These are phyloP conservation scores for Gloeopeniophorella convolvens DNA, from an alignment of 768 basidiomycete species.

Conservation along the genomic window DNA sequence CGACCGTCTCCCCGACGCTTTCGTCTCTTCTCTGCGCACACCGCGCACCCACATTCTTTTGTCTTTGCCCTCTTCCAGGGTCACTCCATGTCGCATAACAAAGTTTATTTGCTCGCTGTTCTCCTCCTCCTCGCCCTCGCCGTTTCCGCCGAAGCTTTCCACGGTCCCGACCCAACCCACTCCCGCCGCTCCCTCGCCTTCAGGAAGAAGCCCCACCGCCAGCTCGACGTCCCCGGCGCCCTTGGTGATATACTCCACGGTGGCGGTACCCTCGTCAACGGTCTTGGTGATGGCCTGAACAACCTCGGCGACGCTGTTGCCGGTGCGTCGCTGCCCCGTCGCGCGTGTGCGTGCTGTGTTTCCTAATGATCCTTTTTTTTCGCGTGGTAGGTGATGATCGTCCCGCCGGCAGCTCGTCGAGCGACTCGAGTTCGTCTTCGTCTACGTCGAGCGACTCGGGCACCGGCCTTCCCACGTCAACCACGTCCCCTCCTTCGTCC, in stretches of 20 bases:
- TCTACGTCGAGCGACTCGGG: too few relatives aligned
- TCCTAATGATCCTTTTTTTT: too few relatives aligned
- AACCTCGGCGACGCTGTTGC: too few relatives aligned
- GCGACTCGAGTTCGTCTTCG: too few relatives aligned
- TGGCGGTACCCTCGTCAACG: too few relatives aligned
- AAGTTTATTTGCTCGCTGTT: slow-evolving; percentile 1
- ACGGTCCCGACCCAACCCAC: not conserved
- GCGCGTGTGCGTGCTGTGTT: too few relatives aligned
- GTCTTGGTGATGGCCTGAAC: too few relatives aligned
- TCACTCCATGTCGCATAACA: not conserved
- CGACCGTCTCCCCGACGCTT: not conserved
- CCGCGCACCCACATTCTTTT: slow-evolving; percentile 18
- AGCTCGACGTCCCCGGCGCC: not conserved
- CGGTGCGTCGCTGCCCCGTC: too few relatives aligned
- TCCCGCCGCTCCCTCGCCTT: not conserved
- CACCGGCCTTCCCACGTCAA: not conserved
- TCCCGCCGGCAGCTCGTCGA: too few relatives aligned
- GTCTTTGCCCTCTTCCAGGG: not conserved
- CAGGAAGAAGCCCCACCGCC: not conserved
- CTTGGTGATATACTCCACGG: not conserved
- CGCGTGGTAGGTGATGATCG: too few relatives aligned
- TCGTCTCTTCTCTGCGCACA: not conserved
- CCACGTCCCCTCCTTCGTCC: not conserved
- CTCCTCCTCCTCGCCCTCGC: slow-evolving; percentile 3
- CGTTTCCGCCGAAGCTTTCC: not conserved